Percentiles rank a stretch among this genome's conserved stretches.
Conservation (phyloP, 2,329 filamentous ascomycete species). For the Lachnellula cervina region DNA sequence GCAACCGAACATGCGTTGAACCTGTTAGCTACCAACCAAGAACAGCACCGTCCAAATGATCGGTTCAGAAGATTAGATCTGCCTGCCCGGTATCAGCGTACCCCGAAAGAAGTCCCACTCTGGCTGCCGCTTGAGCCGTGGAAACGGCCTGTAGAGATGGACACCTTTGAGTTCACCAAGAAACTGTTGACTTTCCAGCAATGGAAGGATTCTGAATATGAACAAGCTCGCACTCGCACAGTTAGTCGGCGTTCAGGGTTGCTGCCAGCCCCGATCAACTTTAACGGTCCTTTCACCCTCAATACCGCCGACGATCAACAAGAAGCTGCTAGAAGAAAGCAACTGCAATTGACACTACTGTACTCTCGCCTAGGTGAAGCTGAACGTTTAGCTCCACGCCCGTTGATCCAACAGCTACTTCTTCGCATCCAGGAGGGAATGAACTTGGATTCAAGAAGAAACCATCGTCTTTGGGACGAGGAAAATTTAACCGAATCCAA, state of each 20-base stretch:
- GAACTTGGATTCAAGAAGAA: not conserved
- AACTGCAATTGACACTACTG: not conserved
- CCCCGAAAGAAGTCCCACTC: constrained; percentile 18
- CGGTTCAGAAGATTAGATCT: constrained; percentile 22
- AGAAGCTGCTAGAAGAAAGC: constrained; percentile 5
- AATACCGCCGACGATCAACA: constrained; percentile 7
- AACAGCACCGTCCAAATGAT: constrained; percentile 27
- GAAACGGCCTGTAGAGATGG: constrained; percentile 23
- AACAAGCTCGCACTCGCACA: constrained; percentile 4
- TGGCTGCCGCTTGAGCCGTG: constrained; percentile 20
- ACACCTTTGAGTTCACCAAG: constrained; percentile 25
- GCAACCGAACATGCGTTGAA: constrained; percentile 27
- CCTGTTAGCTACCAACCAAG: constrained; percentile 24
- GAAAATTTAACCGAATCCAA: not conserved
- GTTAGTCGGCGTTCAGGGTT: not conserved
- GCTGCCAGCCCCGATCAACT: constrained; percentile 18
- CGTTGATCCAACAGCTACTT: constrained; percentile 14
- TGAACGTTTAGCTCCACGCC: constrained; percentile 9
- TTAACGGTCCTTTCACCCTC: constrained; percentile 20
- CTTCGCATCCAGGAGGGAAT: constrained; percentile 4
- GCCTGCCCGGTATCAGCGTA: constrained; percentile 4
- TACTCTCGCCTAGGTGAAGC: not conserved
- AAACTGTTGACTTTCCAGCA: constrained; percentile 15
- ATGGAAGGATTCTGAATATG: constrained; percentile 21
- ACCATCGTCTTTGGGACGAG: constrained; percentile 3